phyloP scores from a whole-genome alignment of 1,284 basidiomycete species.

The Paramarasmius palmivorus region DNA sequence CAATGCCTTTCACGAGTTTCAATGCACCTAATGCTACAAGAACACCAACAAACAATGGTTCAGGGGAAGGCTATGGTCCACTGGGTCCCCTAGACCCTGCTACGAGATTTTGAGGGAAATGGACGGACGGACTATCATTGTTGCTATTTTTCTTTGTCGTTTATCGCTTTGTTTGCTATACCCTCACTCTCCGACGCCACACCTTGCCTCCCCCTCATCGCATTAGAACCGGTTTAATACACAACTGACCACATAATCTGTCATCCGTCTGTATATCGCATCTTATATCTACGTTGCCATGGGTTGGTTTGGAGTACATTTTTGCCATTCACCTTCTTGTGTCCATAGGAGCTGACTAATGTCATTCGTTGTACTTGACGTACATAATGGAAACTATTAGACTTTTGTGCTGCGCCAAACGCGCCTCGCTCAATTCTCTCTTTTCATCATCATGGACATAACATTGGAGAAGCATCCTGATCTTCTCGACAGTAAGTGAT shows the following conservation, averaged over 20 bases:
- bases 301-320: not conserved
- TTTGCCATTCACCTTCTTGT: not conserved
- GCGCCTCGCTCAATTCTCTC: no score
- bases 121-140: slow-evolving; percentile 10
- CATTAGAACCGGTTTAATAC: slow-evolving; percentile 26
- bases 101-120: slow-evolving; percentile 38
- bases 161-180: slow-evolving; percentile 34
- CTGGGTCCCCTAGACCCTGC: slow-evolving; percentile 75
- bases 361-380: no score
- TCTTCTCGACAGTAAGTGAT: slow-evolving; percentile 20
- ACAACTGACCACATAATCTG: slow-evolving; percentile 15
- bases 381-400: no score
- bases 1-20: slow-evolving; percentile 23
- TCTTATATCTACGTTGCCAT: not conserved
- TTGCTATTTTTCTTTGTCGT: slow-evolving; percentile 7
- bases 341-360: not conserved
- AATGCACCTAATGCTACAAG: not conserved
- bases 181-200: slow-evolving; percentile 28
- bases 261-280: slow-evolving; percentile 13
- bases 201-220: slow-evolving; percentile 17
- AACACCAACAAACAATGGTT: slow-evolving; percentile 38
- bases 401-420: no score
- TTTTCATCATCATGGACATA: no score
- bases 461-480: no score
- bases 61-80: slow-evolving; percentile 62